Conservation (phyloP, 2,329 filamentous ascomycete genomes). For the Trichoderma harzianum region DNA sequence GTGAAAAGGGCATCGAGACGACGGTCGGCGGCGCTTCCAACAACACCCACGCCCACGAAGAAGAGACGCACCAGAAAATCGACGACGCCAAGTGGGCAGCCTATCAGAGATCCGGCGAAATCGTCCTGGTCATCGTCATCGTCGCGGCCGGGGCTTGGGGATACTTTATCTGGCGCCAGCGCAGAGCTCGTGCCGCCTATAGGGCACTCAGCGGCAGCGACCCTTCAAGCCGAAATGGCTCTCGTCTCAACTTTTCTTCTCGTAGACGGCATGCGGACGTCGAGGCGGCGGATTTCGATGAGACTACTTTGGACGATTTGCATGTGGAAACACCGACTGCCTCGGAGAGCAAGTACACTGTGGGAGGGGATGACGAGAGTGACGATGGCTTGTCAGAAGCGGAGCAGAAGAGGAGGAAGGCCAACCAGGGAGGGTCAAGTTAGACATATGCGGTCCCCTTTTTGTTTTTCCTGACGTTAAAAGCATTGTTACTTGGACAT, state of each 20-base stretch:
- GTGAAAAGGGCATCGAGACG: conserved; percentile 75
- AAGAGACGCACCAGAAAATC: conserved; percentile 60
- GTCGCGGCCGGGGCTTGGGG: conserved; percentile 72
- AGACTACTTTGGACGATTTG: conserved; percentile 62
- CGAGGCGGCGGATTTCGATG: conserved; percentile 63
- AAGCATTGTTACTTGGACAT: background rate
- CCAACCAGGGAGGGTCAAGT: background rate
- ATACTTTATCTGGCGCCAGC: conserved; percentile 64
- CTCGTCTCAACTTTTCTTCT: conserved; percentile 47
- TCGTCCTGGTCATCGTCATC: conserved; percentile 77
- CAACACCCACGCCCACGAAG: conserved; percentile 53
- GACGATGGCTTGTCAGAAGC: conserved; percentile 45
- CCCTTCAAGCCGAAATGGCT: conserved; percentile 31
- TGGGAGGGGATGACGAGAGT: conserved; percentile 56
- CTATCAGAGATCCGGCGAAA: conserved; percentile 82
- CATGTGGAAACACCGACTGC: conserved; percentile 48
- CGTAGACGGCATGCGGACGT: conserved; percentile 49
- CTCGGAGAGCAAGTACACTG: conserved; percentile 49
- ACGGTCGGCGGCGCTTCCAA: conserved; percentile 69
- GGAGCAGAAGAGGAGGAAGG: conserved; percentile 23
- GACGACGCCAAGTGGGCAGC: conserved; percentile 84
- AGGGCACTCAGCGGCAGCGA: conserved; percentile 45
- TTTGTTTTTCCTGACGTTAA: background rate
- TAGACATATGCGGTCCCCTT: background rate
- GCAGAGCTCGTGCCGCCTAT: conserved; percentile 55